phyloP scores from a whole-genome alignment of 495 filamentous ascomycete species.

The Margaritispora aquatica region DNA sequence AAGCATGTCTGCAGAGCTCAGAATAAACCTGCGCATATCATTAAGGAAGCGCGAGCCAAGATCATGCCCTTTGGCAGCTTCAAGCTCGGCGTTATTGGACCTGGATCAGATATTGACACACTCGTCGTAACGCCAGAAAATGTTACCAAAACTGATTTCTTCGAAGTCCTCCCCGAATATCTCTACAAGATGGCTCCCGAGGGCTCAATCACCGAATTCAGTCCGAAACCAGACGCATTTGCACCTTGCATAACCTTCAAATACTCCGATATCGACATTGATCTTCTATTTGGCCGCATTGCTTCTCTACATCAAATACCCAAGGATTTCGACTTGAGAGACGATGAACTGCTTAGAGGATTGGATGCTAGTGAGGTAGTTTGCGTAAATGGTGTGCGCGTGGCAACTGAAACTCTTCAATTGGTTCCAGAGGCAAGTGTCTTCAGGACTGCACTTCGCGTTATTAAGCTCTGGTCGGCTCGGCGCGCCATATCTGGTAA shows the following conservation, averaged over 20 bases:
- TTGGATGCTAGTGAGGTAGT: constrained; percentile 80
- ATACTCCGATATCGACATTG: constrained; percentile 83
- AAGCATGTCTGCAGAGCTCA: constrained; percentile 60
- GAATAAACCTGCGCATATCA: constrained; percentile 64
- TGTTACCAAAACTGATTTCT: constrained; percentile 82
- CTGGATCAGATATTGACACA: constrained; percentile 96
- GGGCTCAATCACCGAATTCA: constrained; percentile 78
- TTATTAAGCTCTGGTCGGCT: constrained; percentile 95
- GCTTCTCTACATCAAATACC: constrained; percentile 63
- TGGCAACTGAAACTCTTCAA: constrained; percentile 84
- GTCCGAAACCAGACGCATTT: constrained; percentile 79
- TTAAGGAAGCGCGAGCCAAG: constrained; percentile 78
- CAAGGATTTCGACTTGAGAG: constrained; percentile 63
- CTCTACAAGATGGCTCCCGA: constrained; percentile 65
- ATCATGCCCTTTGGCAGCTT: constrained; percentile 96
- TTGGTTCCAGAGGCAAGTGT: constrained; percentile 84
- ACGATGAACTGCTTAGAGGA: constrained; percentile 78
- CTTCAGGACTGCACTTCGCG: constrained; percentile 80
- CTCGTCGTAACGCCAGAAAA: constrained; percentile 86
- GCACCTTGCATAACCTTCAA: constrained; percentile 97
- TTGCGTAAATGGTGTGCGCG: constrained; percentile 87
- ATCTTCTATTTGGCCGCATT: constrained; percentile 86
- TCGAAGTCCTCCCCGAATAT: constrained; percentile 72
- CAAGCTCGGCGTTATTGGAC: constrained; percentile 87
- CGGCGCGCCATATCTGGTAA: constrained; percentile 90